Evolutionary conservation across 2,329 filamentous ascomycete species (phyloP), one percentile per base, ranked within the genome.

Genomic region (Cladosporium sp.): DNA sequence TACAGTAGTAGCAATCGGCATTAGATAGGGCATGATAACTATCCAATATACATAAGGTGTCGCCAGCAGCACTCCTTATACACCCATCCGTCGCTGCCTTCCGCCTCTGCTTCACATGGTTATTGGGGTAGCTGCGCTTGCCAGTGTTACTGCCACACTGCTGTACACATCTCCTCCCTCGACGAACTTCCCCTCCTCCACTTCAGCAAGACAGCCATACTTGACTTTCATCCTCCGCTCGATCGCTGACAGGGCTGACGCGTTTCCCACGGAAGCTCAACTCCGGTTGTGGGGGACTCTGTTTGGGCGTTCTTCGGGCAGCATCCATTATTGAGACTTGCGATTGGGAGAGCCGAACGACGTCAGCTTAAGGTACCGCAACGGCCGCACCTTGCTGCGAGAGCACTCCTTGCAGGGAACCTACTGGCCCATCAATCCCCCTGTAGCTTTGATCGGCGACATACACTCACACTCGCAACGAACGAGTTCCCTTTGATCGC

Each of bases 171-270:
- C 44, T 8, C 17, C 20, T 28, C 45, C 47, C 47, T 50, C 34
- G 32, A 36, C 28, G 25, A 32, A 24, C 37, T 2, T 37, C 37
- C 50, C 37, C 28, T 40, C 24, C 50, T 19, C 22, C 37, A 32
- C 36, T n/a, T 28, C 15, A 22, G 34, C 28, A 17, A 50, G 17
- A 37, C 24, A 25, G 20, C 42, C n/a, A 28, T 22, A 25, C 42
- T 17, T 45, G 42, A 45, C 42, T 45, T 24, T 22, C 42, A 45
- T 2, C 42, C 7, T n/a, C 6, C 22, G 9, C 17, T 28, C 42
- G 42, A 25, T 42, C 51, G 51, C 28, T 54, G 25, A 36, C 51
- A 54, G 19, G 51, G 51, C 51, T 54, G 51, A 45, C 51, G 51
- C 51, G 51, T 54, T 45, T 35, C 28, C 12, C 19, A 35, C 51